Evolutionary conservation across 257 asterid genomes (phyloP).

Genomic region (Solanum pinnatisectum): DNA sequence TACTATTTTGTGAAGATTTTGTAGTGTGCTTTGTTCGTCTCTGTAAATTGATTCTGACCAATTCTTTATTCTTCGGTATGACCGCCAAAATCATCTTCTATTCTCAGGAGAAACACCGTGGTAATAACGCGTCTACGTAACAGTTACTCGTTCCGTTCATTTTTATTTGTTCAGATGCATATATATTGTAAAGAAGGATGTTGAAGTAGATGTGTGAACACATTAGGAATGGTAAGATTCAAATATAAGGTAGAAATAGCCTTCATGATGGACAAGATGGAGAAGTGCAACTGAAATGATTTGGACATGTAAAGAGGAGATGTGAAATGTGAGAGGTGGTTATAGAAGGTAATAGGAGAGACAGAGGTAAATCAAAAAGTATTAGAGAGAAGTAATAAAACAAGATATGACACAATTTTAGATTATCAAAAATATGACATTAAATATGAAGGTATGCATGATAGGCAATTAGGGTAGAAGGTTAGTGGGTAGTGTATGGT

Average conservation of each 20-base stretch:
- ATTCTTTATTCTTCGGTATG: not conserved
- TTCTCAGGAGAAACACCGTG: not conserved
- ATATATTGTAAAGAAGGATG: not conserved
- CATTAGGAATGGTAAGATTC: too few species aligned
- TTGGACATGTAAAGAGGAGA: not conserved
- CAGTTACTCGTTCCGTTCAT: too few species aligned
- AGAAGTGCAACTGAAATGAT: too few species aligned
- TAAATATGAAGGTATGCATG: too few species aligned
- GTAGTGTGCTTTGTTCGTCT: not conserved
- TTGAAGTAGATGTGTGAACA: not conserved
- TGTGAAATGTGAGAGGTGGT: not conserved
- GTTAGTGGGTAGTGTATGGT: too few species aligned
- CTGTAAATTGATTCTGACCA: not conserved
- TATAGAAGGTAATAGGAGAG: not conserved
- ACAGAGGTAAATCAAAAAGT: too few species aligned
- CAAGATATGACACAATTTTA: not conserved
- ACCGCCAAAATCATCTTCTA: not conserved
- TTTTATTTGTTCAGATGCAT: not conserved
- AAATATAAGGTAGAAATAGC: not conserved
- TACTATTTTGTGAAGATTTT: not conserved
- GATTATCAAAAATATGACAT: fast-evolving
- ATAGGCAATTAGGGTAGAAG: too few species aligned
- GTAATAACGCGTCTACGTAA: not conserved
- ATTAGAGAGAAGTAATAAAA: not conserved
- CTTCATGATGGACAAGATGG: not conserved